phyloP scores from a whole-genome alignment of 2,329 filamentous ascomycete species.

The Claviceps purpurea region DNA sequence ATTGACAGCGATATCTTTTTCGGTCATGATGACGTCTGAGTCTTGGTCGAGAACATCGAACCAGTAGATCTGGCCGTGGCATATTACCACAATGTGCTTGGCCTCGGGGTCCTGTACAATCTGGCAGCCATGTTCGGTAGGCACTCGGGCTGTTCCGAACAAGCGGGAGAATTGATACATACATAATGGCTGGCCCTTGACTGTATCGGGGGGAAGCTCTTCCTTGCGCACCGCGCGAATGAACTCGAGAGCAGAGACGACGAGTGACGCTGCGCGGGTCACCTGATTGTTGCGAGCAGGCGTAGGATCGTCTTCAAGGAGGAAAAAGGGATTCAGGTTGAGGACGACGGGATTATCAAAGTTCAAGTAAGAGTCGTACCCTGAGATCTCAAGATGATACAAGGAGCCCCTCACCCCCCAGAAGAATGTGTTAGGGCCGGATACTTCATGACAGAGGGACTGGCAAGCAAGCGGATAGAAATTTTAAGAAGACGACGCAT shows the following conservation, averaged over 20 bases:
- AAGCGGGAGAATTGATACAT: conserved; percentile 98
- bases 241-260: conserved; percentile 81
- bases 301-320: conserved; percentile 93
- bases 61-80: conserved; percentile 96
- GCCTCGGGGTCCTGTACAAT: conserved; percentile 91
- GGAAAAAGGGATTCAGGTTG: conserved; percentile 95
- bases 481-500: neutral
- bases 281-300: conserved; percentile 94
- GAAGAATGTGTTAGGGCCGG: conserved; percentile 4
- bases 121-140: conserved; percentile 86
- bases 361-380: conserved; percentile 98
- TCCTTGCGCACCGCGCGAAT: conserved; percentile 86
- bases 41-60: conserved; percentile 95
- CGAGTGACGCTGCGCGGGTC: conserved; percentile 81
- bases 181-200: conserved; percentile 74
- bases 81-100: conserved; percentile 86
- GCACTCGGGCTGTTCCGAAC: conserved; percentile 88
- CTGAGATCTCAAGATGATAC: conserved; percentile 28
- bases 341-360: conserved; percentile 95
- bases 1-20: conserved; percentile 85
- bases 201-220: conserved; percentile 77
- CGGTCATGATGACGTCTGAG: conserved; percentile 91
- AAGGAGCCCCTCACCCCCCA: no score
- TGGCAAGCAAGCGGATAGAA: neutral
- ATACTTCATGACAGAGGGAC: neutral